These are phyloP conservation scores for Remersonia thermophila DNA, from an alignment of 2,329 filamentous ascomycete genomes.

Conservation along the genomic window DNA sequence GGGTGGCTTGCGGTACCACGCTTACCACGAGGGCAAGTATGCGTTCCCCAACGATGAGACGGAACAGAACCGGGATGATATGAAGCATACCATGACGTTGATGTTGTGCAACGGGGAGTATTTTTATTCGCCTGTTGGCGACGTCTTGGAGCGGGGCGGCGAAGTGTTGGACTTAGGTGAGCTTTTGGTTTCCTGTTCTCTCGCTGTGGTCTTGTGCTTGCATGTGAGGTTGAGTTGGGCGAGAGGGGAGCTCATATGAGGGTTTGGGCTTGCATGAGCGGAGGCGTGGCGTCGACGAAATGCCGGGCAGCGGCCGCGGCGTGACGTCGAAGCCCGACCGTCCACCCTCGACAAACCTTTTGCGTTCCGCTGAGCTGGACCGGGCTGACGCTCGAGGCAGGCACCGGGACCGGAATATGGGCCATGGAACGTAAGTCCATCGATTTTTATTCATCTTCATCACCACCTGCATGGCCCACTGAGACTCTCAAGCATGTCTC, in stretches of 20 bases:
- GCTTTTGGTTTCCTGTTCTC: slow-evolving; percentile 11
- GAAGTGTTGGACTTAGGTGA: slow-evolving; percentile 36
- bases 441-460: slow-evolving; percentile 8
- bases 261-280: not conserved
- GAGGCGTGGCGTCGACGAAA: too few species aligned
- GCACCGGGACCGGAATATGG: slow-evolving; percentile 41
- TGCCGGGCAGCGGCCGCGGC: too few species aligned
- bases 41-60: slow-evolving; percentile 29
- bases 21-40: slow-evolving; percentile 24
- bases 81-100: slow-evolving; percentile 27
- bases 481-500: too few species aligned
- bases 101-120: slow-evolving; percentile 25
- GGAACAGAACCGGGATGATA: slow-evolving; percentile 30
- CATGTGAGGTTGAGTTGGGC: not conserved
- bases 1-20: slow-evolving; percentile 25
- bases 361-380: not conserved
- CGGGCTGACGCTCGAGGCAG: slow-evolving; percentile 19
- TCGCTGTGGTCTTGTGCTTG: not conserved
- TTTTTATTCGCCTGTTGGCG: slow-evolving; percentile 33
- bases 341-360: too few species aligned
- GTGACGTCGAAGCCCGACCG: too few species aligned
- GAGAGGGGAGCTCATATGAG: not conserved
- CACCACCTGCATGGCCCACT: too few species aligned
- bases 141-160: slow-evolving; percentile 25
- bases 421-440: slow-evolving; percentile 34